Evolutionary conservation across 345 rosid genomes (phyloP).

Genomic region (Gossypium ekmanianum): DNA sequence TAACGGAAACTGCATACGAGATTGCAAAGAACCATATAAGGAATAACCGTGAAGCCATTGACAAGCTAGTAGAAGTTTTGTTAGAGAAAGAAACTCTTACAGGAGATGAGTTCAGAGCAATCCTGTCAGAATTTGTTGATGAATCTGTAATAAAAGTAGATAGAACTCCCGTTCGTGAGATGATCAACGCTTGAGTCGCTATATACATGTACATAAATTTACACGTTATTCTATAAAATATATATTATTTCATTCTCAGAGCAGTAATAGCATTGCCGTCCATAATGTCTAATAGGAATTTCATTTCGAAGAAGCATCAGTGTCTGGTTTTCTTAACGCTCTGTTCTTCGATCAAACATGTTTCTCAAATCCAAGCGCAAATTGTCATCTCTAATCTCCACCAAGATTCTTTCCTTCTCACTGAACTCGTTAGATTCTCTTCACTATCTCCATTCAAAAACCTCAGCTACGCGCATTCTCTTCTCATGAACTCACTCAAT

Average conservation of each 20-base stretch:
- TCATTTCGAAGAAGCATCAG: constrained; percentile 19
- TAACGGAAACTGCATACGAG: constrained; percentile 50
- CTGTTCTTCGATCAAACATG: constrained; percentile 50
- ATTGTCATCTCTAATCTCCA: constrained; percentile 49
- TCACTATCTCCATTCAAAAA: constrained; percentile 43
- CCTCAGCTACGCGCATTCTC: constrained; percentile 42
- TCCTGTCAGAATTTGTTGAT: constrained; percentile 51
- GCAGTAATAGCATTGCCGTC: background rate
- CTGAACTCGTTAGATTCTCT: constrained; percentile 49
- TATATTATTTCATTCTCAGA: background rate
- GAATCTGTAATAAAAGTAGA: constrained; percentile 15
- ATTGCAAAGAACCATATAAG: constrained; percentile 49
- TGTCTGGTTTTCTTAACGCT: constrained; percentile 47
- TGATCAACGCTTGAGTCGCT: constrained; percentile 34
- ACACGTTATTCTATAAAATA: background rate
- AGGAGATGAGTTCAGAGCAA: constrained; percentile 63
- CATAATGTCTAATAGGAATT: background rate
- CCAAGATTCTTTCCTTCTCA: constrained; percentile 38
- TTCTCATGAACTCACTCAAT: constrained; percentile 37
- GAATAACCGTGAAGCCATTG: constrained; percentile 63
- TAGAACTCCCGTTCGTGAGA: constrained; percentile 28
- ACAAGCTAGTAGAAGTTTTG: constrained; percentile 67
- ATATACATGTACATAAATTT: constrained; percentile 16
- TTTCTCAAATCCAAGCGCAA: constrained; percentile 62
- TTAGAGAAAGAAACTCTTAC: constrained; percentile 63